Evolutionary conservation across 2,329 filamentous ascomycete species (phyloP).

Genomic region (Shiraia bambusicola): DNA sequence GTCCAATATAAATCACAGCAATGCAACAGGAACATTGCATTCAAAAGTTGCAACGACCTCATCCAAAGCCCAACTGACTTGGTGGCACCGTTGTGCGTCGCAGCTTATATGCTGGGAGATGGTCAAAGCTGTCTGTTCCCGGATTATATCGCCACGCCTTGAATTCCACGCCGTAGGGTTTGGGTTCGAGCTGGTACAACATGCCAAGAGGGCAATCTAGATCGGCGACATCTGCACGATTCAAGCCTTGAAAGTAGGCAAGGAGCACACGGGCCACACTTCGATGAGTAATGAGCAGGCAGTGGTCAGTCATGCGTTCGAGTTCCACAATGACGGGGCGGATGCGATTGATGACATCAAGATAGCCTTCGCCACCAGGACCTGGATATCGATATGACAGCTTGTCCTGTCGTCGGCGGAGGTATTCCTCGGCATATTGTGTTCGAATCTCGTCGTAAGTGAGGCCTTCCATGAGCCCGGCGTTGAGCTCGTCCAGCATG

Average conservation of each 20-base stretch:
- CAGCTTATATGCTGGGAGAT: slow-evolving; percentile 80
- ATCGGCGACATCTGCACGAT: slow-evolving; percentile 87
- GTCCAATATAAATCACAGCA: too few relatives aligned
- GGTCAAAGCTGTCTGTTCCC: slow-evolving; percentile 75
- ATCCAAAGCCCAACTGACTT: slow-evolving; percentile 17
- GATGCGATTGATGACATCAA: slow-evolving; percentile 94
- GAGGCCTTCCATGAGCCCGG: slow-evolving; percentile 89
- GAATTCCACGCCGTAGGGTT: slow-evolving; percentile 96
- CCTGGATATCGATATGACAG: slow-evolving; percentile 96
- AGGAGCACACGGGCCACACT: slow-evolving; percentile 89
- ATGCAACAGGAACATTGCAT: too few relatives aligned
- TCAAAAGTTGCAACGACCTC: not conserved
- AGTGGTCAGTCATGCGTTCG: slow-evolving; percentile 94
- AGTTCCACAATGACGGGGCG: slow-evolving; percentile 95
- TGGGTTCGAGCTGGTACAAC: slow-evolving; percentile 92
- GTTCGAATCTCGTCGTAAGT: slow-evolving; percentile 87
- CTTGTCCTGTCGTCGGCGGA: slow-evolving; percentile 78
- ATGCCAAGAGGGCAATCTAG: slow-evolving; percentile 92
- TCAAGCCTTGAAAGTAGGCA: slow-evolving; percentile 94
- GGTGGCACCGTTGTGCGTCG: slow-evolving; percentile 47
- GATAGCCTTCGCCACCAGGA: slow-evolving; percentile 91
- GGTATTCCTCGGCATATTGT: slow-evolving; percentile 79
- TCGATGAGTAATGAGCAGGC: slow-evolving; percentile 88
- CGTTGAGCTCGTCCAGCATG: slow-evolving; percentile 95
- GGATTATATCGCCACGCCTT: slow-evolving; percentile 92